These are phyloP conservation scores for Heterotrichella gracilis DNA, from an alignment of 352 stramenopile genomes.

Conservation along the genomic window DNA sequence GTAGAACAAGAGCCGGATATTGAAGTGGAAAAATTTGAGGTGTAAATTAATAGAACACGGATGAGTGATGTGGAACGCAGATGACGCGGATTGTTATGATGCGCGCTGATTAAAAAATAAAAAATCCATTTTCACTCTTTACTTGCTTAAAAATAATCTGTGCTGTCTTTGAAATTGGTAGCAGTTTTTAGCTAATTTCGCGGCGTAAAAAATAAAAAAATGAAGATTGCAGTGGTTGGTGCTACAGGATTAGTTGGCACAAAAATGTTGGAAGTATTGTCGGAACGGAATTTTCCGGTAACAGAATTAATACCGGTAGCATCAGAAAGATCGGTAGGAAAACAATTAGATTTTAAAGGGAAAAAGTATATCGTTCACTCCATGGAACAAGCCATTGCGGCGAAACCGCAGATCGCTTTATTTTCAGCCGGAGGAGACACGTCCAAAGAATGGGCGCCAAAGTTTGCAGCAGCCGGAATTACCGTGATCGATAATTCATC, in stretches of 20 bases:
- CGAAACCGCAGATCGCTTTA: not conserved
- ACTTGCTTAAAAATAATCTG: no score
- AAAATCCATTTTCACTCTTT: no score
- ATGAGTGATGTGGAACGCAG: no score
- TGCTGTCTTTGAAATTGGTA: no score
- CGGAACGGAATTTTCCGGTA: not conserved
- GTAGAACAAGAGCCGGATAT: no score
- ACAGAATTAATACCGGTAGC: not conserved
- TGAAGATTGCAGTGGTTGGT: not conserved
- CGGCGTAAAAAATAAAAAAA: no score
- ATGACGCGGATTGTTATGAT: no score
- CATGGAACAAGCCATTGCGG: not conserved
- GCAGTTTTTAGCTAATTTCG: no score
- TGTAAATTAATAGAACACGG: no score
- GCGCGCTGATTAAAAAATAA: no score
- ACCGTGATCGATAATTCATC: slow-evolving; percentile 23
- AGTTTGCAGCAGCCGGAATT: not conserved
- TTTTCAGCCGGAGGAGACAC: not conserved
- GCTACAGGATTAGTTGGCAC: not conserved
- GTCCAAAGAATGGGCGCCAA: not conserved
- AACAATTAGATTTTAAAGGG: not conserved
- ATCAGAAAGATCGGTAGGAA: not conserved
- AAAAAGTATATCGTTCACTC: not conserved
- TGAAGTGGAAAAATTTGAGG: no score
- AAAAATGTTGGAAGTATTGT: not conserved